phyloP scores from a whole-genome alignment of 139 green algal genomes.

The Chlorella sp. region DNA sequence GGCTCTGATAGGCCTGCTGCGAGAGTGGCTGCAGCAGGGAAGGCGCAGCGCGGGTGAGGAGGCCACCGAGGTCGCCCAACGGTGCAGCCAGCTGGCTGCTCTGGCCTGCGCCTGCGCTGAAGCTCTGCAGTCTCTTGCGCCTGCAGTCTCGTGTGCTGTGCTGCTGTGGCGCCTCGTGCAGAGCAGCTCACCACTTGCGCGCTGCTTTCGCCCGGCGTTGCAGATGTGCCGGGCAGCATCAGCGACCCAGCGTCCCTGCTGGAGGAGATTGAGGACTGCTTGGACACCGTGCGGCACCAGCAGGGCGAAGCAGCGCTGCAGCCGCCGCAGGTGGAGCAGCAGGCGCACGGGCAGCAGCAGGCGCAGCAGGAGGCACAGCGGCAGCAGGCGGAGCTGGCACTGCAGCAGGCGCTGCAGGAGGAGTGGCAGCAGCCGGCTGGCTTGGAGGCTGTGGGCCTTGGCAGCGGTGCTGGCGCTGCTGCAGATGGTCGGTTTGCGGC shows the following conservation, averaged over 20 bases:
- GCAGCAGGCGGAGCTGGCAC: neutral
- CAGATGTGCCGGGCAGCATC: constrained; percentile 8
- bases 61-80: too few species aligned
- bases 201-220: neutral
- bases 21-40: constrained; percentile 29
- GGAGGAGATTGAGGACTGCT: constrained; percentile 16
- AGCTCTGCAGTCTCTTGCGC: too few species aligned
- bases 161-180: neutral
- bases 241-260: constrained; percentile 10
- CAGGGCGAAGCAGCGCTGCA: neutral
- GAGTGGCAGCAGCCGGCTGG: neutral
- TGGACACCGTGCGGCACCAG: neutral
- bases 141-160: too few species aligned
- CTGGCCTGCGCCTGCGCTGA: too few species aligned
- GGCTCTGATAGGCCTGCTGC: constrained; percentile 13
- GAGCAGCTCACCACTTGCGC: neutral
- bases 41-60: neutral
- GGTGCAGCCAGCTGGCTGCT: too few species aligned
- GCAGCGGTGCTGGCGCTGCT: too few species aligned
- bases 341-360: neutral
- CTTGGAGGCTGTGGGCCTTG: too few species aligned
- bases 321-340: neutral
- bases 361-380: constrained; percentile 4
- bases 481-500: too few species aligned
- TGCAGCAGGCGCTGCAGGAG: neutral